These are phyloP conservation scores for Colletotrichum spinosum DNA, from an alignment of 2,329 filamentous ascomycete genomes.

Conservation along the genomic window DNA sequence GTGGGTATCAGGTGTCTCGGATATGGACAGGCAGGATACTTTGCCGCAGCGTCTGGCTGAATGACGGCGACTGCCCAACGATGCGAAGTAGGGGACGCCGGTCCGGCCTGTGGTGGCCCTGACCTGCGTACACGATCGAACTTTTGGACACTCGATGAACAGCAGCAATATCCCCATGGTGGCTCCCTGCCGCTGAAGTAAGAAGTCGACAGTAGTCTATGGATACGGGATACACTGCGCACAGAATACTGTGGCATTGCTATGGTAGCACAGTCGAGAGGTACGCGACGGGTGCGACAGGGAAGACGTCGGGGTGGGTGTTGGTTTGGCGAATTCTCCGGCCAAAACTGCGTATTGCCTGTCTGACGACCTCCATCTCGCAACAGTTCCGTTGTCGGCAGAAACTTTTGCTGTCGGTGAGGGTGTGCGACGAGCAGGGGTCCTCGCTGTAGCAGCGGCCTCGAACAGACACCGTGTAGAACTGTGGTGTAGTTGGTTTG, in stretches of 20 bases:
- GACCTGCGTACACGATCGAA: not conserved
- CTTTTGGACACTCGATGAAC: not conserved
- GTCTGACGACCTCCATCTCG: not conserved
- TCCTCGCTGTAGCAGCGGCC: slow-evolving; percentile 14
- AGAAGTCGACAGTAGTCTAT: not conserved
- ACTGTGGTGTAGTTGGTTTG: slow-evolving; percentile 5
- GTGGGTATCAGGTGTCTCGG: slow-evolving; percentile 29
- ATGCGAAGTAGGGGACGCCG: slow-evolving; percentile 18
- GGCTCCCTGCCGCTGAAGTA: slow-evolving; percentile 13
- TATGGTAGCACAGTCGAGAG: not conserved
- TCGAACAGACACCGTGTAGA: not conserved
- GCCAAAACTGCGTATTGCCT: slow-evolving; percentile 1
- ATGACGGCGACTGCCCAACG: not conserved
- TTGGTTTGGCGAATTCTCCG: not conserved
- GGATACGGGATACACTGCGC: too few species aligned
- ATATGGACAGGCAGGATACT: slow-evolving; percentile 10
- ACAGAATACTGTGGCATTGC: too few species aligned
- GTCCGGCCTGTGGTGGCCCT: slow-evolving; percentile 17
- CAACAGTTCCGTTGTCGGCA: slow-evolving; percentile 32
- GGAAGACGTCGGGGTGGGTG: not conserved
- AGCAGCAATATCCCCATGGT: not conserved
- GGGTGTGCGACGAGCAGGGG: slow-evolving; percentile 28
- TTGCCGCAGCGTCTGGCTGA: not conserved
- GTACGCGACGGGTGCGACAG: slow-evolving; percentile 9
- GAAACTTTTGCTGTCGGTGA: slow-evolving; percentile 32